These are phyloP conservation scores for Chytridium lagenaria DNA, from an alignment of 371 early-diverging fungal genomes.

Conservation along the genomic window DNA sequence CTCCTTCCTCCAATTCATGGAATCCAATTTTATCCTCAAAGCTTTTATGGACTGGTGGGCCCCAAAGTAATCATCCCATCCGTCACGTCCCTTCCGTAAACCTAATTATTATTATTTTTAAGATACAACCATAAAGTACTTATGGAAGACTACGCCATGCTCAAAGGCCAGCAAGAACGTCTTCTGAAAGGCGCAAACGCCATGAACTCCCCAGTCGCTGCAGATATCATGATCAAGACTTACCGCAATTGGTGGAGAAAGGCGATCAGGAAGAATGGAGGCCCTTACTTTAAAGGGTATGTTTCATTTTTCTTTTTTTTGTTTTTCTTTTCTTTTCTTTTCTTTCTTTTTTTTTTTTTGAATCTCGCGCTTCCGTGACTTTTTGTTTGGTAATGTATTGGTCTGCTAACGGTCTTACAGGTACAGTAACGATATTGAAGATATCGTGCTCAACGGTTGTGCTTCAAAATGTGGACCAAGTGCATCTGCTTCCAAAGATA, in stretches of 20 bases:
- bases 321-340: not conserved
- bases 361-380: not conserved
- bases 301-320: not conserved
- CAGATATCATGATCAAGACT: slow-evolving; percentile 42
- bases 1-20: slow-evolving; percentile 37
- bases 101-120: not conserved
- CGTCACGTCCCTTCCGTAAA: not conserved
- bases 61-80: slow-evolving; percentile 15
- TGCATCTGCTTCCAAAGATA: too few relatives aligned
- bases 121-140: slow-evolving; percentile 37
- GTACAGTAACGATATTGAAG: slow-evolving; percentile 39
- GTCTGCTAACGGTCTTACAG: not conserved
- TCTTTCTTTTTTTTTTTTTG: not conserved
- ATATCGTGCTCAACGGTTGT: slow-evolving; percentile 33
- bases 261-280: slow-evolving; percentile 27
- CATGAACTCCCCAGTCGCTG: slow-evolving; percentile 41
- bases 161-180: slow-evolving; percentile 46
- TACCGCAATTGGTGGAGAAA: slow-evolving; percentile 49
- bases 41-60: slow-evolving; percentile 29
- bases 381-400: not conserved
- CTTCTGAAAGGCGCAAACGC: slow-evolving; percentile 44
- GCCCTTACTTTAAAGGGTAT: slow-evolving; percentile 35
- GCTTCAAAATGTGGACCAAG: slow-evolving; percentile 6
- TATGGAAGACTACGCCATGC: slow-evolving; percentile 42
- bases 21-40: slow-evolving; percentile 37